Evolutionary conservation across 192 early-diverging fungal species (phyloP).

Genomic region (Dimargaris verticillata): DNA sequence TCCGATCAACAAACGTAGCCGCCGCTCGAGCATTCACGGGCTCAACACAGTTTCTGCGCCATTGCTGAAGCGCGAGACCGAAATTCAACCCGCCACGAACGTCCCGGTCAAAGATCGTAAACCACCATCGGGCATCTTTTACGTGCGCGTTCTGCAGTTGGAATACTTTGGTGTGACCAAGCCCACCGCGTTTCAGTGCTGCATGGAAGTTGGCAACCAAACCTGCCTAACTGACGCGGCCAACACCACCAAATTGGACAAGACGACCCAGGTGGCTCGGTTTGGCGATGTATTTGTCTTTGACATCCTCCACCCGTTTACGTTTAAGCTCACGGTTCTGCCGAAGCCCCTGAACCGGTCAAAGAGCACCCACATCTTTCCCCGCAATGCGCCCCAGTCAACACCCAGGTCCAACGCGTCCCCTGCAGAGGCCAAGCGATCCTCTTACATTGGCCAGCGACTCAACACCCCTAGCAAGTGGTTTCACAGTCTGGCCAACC

Average conservation of each 20-base stretch:
- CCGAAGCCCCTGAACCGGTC: conserved; percentile 1
- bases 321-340: conserved; percentile 3
- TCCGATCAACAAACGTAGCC: not conserved
- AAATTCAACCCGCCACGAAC: not conserved
- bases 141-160: conserved; percentile 4
- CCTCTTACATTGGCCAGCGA: not conserved
- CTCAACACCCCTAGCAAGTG: not conserved
- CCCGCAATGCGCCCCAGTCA: no score
- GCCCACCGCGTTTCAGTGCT: conserved; percentile 7
- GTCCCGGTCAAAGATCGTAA: not conserved
- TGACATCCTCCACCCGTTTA: conserved; percentile 9
- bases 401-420: not conserved
- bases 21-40: conserved; percentile 8
- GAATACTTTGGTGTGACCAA: conserved; percentile 7
- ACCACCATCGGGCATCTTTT: conserved; percentile 9
- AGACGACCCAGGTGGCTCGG: not conserved
- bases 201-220: conserved; percentile 6
- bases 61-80: not conserved
- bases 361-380: not conserved
- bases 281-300: conserved; percentile 8
- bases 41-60: conserved; percentile 3
- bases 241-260: not conserved
- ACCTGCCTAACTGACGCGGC: not conserved
- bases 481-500: conserved; percentile 7
- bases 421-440: not conserved